phyloP scores from a whole-genome alignment of 2,329 filamentous ascomycete species.

The Rhynchosporium agropyri region DNA sequence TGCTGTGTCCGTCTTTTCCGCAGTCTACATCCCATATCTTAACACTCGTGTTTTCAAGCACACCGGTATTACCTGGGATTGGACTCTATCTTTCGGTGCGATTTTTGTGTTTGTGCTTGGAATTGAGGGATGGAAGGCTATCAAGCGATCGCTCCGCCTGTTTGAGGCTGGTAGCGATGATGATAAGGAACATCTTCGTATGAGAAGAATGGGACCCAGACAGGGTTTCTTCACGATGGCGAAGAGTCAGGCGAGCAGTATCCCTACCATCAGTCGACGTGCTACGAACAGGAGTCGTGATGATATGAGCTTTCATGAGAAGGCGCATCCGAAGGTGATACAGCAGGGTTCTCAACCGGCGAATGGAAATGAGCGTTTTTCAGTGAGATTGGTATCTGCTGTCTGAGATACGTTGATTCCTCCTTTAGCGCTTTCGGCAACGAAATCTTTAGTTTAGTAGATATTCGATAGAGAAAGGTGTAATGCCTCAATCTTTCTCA shows the following conservation, averaged over 20 bases:
- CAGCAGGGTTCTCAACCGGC: slow-evolving; percentile 9
- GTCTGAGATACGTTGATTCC: not conserved
- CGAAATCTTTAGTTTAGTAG: too few species aligned
- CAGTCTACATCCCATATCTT: slow-evolving; percentile 66
- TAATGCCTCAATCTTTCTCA: too few species aligned
- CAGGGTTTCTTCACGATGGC: slow-evolving; percentile 43
- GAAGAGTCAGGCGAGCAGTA: slow-evolving; percentile 28
- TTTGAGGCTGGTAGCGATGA: slow-evolving; percentile 39
- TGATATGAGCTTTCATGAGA: slow-evolving; percentile 13
- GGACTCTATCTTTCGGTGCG: slow-evolving; percentile 61
- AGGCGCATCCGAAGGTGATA: not conserved
- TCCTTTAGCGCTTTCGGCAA: not conserved
- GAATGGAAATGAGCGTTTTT: slow-evolving; percentile 12
- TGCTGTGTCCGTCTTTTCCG: slow-evolving; percentile 56
- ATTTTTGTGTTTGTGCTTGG: slow-evolving; percentile 61
- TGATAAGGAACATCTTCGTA: slow-evolving; percentile 21
- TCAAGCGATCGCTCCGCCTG: slow-evolving; percentile 50
- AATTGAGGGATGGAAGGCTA: slow-evolving; percentile 64
- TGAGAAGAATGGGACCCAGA: slow-evolving; percentile 35
- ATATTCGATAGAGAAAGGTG: too few species aligned
- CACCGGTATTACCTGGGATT: slow-evolving; percentile 64
- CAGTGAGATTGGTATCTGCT: not conserved
- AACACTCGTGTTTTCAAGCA: slow-evolving; percentile 66
- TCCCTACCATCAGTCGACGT: slow-evolving; percentile 8
- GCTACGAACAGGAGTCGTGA: slow-evolving; percentile 13